Evolutionary conservation across 139 green algal genomes (phyloP).

Genomic region (Astrephomene gubernaculifera): DNA sequence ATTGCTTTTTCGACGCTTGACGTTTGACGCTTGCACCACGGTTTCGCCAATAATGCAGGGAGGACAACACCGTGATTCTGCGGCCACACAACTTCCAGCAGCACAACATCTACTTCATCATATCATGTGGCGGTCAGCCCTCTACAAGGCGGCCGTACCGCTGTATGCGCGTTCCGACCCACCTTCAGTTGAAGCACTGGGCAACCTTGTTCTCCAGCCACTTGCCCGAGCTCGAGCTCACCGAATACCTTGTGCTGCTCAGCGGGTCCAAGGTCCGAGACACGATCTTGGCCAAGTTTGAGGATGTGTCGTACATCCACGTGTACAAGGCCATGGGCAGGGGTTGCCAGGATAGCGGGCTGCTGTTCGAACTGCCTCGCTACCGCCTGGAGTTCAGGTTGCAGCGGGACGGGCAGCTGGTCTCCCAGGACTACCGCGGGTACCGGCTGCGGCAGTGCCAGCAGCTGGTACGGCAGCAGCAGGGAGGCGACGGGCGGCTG

Average conservation of each 20-base stretch:
- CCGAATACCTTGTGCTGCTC: slow-evolving; percentile 46
- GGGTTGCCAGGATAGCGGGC: neutral
- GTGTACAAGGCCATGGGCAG: neutral
- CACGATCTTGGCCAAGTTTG: slow-evolving; percentile 58
- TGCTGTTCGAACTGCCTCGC: slow-evolving; percentile 62
- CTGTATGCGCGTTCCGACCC: slow-evolving; percentile 4
- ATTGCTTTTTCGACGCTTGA: slow-evolving; percentile 10
- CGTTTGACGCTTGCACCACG: no score
- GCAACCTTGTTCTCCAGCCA: neutral
- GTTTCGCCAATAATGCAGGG: slow-evolving; percentile 53
- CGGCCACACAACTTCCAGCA: slow-evolving; percentile 49
- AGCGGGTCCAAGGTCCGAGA: neutral
- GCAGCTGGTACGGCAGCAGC: no score
- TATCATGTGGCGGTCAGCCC: no score
- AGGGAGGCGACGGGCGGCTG: no score
- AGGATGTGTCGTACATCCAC: slow-evolving; percentile 59
- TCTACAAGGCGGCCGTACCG: neutral
- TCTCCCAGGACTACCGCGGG: no score
- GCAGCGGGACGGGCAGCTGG: neutral
- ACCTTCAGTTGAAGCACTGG: slow-evolving; percentile 21
- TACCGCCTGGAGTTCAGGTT: slow-evolving; percentile 67
- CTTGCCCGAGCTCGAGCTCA: neutral
- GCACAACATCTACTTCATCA: slow-evolving; percentile 48
- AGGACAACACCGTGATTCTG: slow-evolving; percentile 47
- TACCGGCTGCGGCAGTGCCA: no score